Base-by-base conservation (phyloP, 1,284 basidiomycete genomes). In the Fomitopsis palustris region DNA sequence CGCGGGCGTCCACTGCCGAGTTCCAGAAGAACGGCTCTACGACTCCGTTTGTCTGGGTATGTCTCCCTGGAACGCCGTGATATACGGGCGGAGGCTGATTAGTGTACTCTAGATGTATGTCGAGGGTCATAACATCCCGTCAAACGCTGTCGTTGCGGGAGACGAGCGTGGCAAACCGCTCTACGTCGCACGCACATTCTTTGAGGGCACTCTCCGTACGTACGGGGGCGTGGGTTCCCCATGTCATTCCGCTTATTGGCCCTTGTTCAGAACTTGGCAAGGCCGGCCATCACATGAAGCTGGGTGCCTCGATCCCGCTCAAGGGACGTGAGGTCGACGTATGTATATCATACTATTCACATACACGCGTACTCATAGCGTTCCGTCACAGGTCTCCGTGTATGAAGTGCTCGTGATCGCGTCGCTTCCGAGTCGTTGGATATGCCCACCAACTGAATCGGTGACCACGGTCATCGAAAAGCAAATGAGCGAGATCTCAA, bases 181-280 rank as follows among this genome's bases (percentile, higher is more conserved):
- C 53, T 54, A 54, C 53, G 33, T 54, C 7, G 53, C 53, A 7
- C 53, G 53, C 5, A 42, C 53, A 35, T 54, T 54, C 38, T 54
- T 39, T 31, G 53, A 54, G 37, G 53, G 35, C 8, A 54, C 49
- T 4, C 31, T 52, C 10, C 53, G 39, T 54, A 38, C 8, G 37
- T 29, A 10, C 35, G 19, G 25, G 17, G 14, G 19, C 29, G 47
- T 5, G 2, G 14, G 35, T 23, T 19, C 9, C 25, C 17, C 9
- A n/a, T n/a, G 21, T 6, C 3, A 14, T 16, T 19, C 4, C 16
- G 6, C 33, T 38, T 5, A 19, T 2, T 14, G 1, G 14, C 5
- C n/a, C 9, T 25, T n/a, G 10, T 42, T 6, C 23, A 54, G 53
- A 42, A 23, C 21, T 54, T 9, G 35, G 53, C 5, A 42, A 38